Evolutionary conservation across 768 basidiomycete species (phyloP).

Genomic region (Coprinopsis strossmayeri): DNA sequence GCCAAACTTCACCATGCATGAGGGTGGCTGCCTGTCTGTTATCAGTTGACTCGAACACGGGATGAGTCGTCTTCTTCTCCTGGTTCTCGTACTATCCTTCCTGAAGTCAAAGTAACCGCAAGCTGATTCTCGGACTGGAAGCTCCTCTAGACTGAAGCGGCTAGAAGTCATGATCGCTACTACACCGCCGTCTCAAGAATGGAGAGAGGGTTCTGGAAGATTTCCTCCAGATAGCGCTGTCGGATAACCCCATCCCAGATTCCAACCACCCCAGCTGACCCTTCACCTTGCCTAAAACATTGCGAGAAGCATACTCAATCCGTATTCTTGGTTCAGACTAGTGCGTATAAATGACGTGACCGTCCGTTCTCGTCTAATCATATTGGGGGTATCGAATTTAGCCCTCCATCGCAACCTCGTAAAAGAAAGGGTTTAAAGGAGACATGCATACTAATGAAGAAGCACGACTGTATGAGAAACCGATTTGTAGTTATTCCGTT

Average conservation of each 20-base stretch:
- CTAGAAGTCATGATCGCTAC: no score
- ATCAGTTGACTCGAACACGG: not conserved
- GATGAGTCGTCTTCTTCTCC: not conserved
- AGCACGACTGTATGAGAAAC: no score
- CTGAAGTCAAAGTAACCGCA: not conserved
- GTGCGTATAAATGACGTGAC: not conserved
- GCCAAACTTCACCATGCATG: no score
- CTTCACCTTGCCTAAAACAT: no score
- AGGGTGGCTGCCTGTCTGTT: not conserved
- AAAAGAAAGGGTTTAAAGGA: not conserved
- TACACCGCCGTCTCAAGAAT: no score
- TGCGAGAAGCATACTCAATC: not conserved
- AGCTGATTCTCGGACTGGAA: not conserved
- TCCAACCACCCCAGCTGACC: no score
- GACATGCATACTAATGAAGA: not conserved
- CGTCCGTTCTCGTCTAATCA: not conserved
- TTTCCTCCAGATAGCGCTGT: no score
- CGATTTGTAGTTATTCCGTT: no score
- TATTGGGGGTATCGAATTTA: not conserved
- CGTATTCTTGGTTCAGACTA: no score
- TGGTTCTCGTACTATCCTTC: not conserved
- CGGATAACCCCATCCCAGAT: no score
- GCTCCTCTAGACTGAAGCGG: no score
- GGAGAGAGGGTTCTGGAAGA: no score
- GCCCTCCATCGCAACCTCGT: not conserved